Evolutionary conservation across 83 land plant genomes (phyloP).

Genomic region (Picea abies): DNA sequence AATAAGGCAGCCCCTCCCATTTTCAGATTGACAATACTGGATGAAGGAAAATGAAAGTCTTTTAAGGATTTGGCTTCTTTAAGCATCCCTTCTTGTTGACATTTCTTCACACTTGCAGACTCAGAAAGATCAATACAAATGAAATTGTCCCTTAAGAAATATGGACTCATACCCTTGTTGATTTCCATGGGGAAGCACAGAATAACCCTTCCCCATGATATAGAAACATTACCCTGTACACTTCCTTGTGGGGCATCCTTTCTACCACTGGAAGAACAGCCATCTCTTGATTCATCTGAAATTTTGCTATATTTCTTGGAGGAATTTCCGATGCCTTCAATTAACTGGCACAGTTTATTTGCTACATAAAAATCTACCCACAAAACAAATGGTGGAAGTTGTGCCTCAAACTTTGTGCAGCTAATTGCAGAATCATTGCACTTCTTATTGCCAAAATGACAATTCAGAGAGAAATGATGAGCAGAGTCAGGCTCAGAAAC

Average conservation of each 20-base stretch:
- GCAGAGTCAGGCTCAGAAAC: constrained; percentile 24
- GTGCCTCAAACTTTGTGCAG: constrained; percentile 32
- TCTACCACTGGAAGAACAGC: neutral
- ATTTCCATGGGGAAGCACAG: constrained; percentile 56
- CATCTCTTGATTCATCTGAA: constrained; percentile 15
- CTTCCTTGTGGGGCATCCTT: constrained; percentile 19
- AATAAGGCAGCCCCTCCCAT: constrained; percentile 34
- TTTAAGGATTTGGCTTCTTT: constrained; percentile 16
- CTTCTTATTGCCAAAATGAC: constrained; percentile 15
- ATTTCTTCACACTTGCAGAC: neutral
- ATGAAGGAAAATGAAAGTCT: constrained; percentile 12
- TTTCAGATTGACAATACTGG: constrained; percentile 37
- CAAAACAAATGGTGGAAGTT: constrained; percentile 45
- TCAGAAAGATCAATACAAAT: constrained; percentile 48
- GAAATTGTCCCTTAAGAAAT: constrained; percentile 34
- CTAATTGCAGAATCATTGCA: neutral
- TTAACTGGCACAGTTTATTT: constrained; percentile 31
- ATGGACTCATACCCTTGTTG: constrained; percentile 11
- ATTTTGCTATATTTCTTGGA: neutral
- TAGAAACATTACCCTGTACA: constrained; percentile 34
- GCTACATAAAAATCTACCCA: constrained; percentile 51
- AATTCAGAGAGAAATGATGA: constrained; percentile 22
- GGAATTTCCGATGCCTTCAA: constrained; percentile 25
- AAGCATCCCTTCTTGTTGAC: neutral
- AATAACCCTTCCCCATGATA: constrained; percentile 56